These are phyloP conservation scores for Starmera caribaea DNA, from an alignment of 805 yeast genomes.

Conservation along the genomic window DNA sequence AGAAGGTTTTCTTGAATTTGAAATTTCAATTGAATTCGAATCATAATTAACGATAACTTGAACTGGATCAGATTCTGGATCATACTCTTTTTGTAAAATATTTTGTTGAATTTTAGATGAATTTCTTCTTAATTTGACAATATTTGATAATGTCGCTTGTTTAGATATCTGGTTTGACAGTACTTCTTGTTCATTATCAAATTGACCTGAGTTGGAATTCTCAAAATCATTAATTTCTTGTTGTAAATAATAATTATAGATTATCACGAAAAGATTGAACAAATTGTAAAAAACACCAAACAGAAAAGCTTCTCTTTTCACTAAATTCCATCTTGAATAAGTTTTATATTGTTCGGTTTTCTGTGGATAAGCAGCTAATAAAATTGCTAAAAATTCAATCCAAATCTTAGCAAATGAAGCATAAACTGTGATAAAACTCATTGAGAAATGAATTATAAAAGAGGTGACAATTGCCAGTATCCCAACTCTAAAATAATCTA, in stretches of 20 bases:
- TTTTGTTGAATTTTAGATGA: constrained; percentile 14
- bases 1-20: constrained; percentile 3
- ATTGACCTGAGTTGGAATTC: constrained; percentile 6
- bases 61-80: constrained; percentile 6
- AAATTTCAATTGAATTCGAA: constrained; percentile 8
- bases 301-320: constrained; percentile 28
- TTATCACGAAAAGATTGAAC: constrained; percentile 22
- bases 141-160: constrained; percentile 25
- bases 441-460: constrained; percentile 15
- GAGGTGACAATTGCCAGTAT: constrained; percentile 27
- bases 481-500: constrained; percentile 29
- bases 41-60: constrained; percentile 6
- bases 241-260: constrained; percentile 21
- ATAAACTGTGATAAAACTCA: constrained; percentile 19
- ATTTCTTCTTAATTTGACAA: constrained; percentile 25
- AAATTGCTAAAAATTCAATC: constrained; percentile 25
- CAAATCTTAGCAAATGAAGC: constrained; percentile 25
- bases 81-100: constrained; percentile 10
- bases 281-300: constrained; percentile 20
- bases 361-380: constrained; percentile 32
- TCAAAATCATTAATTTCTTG: not conserved
- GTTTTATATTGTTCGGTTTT: constrained; percentile 17
- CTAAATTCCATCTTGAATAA: constrained; percentile 26
- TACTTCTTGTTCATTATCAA: constrained; percentile 21
- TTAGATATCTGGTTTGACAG: constrained; percentile 20